Base-by-base conservation (phyloP, 352 stramenopile species). In the Globisporangium uncinulatum region DNA sequence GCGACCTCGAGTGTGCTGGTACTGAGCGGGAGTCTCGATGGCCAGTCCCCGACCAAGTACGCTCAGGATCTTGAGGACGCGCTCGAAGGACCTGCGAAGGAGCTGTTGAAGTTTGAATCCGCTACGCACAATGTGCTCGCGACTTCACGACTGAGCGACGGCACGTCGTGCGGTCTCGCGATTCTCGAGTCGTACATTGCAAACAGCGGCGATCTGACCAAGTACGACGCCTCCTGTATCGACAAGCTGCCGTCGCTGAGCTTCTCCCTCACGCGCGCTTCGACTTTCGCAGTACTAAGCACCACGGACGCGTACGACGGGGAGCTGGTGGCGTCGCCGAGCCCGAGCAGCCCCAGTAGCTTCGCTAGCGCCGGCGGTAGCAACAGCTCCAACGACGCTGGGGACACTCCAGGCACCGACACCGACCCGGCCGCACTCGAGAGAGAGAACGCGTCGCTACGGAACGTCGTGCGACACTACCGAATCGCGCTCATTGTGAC, bases 121-220 rank as follows among this genome's bases (percentile, higher is more conserved):
- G 63, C 67, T 6, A 63, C 68, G 0, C 77, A 88, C 54, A 77
- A 69, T 45, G 66, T 85, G 17, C 57, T 86, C 0, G 56, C 65
- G 17, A 71, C 45, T n/a, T 61, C 69, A 17, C 29, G 65, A 15
- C 45, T 73, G 11, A 62, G 67, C 1, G 71, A 73, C 45, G 68
- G 73, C 5, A 72, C 61, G 8, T 73, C 69, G 0, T 92, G 79
- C 36, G 67, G 64, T 6, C 66, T 78, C 29, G 61, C 49, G 32
- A 71, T 92, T 9, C 56, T 92, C 41, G 74, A 70, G n/a, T 89
- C 79, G 14, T 90, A 82, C 41, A 58, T 89, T 9, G 58, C 63
- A 15, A 69, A 50, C 36, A 62, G 61, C 32, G 79, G 78, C 20
- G 59, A 85, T 45, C 47, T 92, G 5, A 64, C 46, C n/a, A 56